phyloP scores from a whole-genome alignment of 768 basidiomycete species.

The Rubroboletus pulcherrimus region DNA sequence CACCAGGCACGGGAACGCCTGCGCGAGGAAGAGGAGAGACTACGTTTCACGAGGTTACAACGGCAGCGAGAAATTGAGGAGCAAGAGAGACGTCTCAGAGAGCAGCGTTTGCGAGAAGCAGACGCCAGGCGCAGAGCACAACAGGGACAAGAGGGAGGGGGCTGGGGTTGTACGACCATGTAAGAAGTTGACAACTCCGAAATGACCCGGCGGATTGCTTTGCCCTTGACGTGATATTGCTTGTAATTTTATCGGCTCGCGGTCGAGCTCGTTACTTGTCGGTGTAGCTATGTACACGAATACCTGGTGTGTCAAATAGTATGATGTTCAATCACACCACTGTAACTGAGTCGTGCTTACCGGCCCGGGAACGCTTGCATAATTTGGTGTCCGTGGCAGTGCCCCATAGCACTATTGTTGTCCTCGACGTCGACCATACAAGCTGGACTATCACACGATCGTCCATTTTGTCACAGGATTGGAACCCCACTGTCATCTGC shows the following conservation, averaged over 20 bases:
- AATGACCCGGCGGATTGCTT: too few relatives aligned
- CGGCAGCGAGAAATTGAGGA: slow-evolving; percentile 5
- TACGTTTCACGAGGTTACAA: not conserved
- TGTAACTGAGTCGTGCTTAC: too few relatives aligned
- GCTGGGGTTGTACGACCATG: slow-evolving; percentile 29
- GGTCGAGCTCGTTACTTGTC: not conserved
- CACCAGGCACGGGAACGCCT: not conserved
- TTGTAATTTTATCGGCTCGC: not conserved
- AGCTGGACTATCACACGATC: not conserved
- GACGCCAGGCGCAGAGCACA: slow-evolving; percentile 7
- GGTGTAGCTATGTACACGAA: not conserved
- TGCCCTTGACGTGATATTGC: not conserved
- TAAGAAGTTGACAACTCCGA: not conserved
- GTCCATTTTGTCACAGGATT: not conserved
- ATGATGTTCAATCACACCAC: not conserved
- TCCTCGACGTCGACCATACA: not conserved
- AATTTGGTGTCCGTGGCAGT: not conserved
- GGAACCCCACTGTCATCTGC: not conserved
- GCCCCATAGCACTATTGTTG: not conserved
- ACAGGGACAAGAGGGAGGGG: not conserved
- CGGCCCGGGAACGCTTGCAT: too few relatives aligned
- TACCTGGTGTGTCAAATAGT: not conserved
- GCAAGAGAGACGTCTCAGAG: slow-evolving; percentile 1
- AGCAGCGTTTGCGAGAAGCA: not conserved
- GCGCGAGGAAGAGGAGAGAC: not conserved